These are phyloP conservation scores for Jackrogersella multiformis DNA, from an alignment of 495 filamentous ascomycete genomes.

Conservation along the genomic window DNA sequence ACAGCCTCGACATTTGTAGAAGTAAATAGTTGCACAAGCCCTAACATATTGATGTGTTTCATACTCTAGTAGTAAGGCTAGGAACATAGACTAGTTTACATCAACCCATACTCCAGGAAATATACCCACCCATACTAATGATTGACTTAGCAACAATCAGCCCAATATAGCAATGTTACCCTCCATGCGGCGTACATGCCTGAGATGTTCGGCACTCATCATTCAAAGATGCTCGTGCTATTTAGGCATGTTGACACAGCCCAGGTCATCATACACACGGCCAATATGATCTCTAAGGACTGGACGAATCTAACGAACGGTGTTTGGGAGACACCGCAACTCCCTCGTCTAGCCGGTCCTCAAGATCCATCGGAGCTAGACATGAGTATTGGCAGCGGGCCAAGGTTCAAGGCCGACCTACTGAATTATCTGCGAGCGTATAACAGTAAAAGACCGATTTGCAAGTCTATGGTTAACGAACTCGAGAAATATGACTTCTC, in stretches of 20 bases:
- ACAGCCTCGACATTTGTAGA: background rate
- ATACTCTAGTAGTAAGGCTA: too few relatives aligned
- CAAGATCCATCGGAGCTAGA: background rate
- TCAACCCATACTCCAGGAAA: background rate
- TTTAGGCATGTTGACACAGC: conserved; percentile 79
- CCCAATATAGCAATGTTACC: conserved; percentile 71
- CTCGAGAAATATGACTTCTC: conserved; percentile 75
- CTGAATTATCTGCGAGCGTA: conserved; percentile 78
- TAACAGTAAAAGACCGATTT: conserved; percentile 60
- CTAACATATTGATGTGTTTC: background rate
- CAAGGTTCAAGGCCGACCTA: conserved; percentile 78
- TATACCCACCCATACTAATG: conserved; percentile 13
- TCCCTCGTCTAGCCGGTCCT: conserved; percentile 57
- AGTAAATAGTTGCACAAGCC: background rate
- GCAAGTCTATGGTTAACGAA: conserved; percentile 60
- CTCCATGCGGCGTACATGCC: conserved; percentile 83
- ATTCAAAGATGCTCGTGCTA: conserved; percentile 83
- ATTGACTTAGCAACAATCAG: conserved; percentile 59
- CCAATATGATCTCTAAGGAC: conserved; percentile 86
- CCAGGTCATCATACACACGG: conserved; percentile 87
- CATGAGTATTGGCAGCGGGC: conserved; percentile 64
- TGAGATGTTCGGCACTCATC: conserved; percentile 86
- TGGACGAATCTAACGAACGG: conserved; percentile 91
- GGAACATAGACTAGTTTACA: background rate
- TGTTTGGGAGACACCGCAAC: conserved; percentile 79